A percentile compares a stretch with the other conserved stretches of the same genome.
These are phyloP conservation scores for Amanita molliuscula DNA, from an alignment of 768 basidiomycete genomes.

Conservation along the genomic window DNA sequence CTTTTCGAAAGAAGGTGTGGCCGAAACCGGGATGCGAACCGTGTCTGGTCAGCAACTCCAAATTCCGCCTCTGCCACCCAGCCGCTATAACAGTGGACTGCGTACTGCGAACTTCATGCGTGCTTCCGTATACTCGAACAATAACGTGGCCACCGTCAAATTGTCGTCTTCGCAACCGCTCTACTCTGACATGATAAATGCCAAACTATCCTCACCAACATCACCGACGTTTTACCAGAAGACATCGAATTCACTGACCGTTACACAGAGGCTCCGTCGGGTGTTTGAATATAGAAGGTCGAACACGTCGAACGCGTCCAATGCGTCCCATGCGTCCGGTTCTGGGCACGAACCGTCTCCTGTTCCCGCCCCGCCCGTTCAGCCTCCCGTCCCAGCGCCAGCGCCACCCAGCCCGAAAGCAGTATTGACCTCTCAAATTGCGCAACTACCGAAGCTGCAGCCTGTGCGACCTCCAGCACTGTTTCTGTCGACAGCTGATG, in stretches of 20 bases:
- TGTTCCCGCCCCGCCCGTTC: not conserved
- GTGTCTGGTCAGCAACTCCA: not conserved
- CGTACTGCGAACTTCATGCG: not conserved
- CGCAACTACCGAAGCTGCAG: not conserved
- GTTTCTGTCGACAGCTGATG: not conserved
- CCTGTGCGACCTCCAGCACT: not conserved
- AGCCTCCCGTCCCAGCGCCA: not conserved
- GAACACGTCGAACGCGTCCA: not conserved
- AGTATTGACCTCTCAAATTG: not conserved
- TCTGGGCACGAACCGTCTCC: not conserved
- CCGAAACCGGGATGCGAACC: conserved; percentile 7
- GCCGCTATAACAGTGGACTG: not conserved
- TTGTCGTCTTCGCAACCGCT: conserved; percentile 2
- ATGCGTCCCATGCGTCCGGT: not conserved
- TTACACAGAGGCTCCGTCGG: conserved; percentile 1
- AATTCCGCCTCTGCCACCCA: not conserved
- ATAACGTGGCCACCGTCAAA: conserved; percentile 1
- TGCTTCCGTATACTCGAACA: conserved; percentile 1
- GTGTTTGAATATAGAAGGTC: conserved; percentile 4
- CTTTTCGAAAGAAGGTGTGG: conserved; percentile 21
- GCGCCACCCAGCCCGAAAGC: not conserved
- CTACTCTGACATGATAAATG: not conserved
- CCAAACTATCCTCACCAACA: not conserved
- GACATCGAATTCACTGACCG: not conserved
- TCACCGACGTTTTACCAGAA: not conserved